Evolutionary conservation across 2,329 filamentous ascomycete genomes (phyloP), one percentile per base, ranked within the genome.

Genomic region (Penicillium sp.): DNA sequence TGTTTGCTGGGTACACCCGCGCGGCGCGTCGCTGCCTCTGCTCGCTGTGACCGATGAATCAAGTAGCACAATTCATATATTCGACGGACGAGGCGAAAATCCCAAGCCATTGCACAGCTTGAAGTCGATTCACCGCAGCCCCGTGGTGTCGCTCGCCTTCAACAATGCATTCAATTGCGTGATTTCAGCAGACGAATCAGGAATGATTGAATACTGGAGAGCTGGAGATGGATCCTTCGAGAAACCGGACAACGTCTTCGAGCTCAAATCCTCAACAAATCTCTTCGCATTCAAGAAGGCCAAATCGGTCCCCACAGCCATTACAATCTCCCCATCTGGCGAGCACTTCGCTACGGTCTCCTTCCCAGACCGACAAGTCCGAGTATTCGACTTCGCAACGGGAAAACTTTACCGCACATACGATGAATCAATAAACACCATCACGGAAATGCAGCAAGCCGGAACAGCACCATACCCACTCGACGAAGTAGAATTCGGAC

Each of bases 221-320:
- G 91, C 94, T 0, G 64, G 69, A 13, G 84, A 83, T 58, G 86
- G 84, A 2, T 85, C 79, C 36, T 97, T 91, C 70, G 91, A 96
- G 67, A 97, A 97, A 73, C 94, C 94, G 0, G 87, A 91, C 62
- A 91, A 85, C 48, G 91, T 99, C 16, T 99, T 96, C 70, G 83
- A 90, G 62, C 90, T 91, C 76, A 99, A 99, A 76, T 96, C 91
- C 69, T 87, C 89, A 1, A 99, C 94, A 2, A 94, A 90, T 66
- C 80, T 99, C 1, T 99, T 97, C 68, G 93, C 96, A 49, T 97
- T 99, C 78, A 97, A 96, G 69, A 97, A 97, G 74, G 84, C 90
- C 47, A 97, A 96, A 72, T 89, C 91, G 0, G 83, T 88, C 0
- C 92, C 93, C 0, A 84, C 86, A 4, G 90, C 89, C 10, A 79